A percentile compares a stretch with the other conserved stretches of the same genome.
Evolutionary conservation across 2,329 filamentous ascomycete species (phyloP).

Genomic region (Lecanicillium sp.): DNA sequence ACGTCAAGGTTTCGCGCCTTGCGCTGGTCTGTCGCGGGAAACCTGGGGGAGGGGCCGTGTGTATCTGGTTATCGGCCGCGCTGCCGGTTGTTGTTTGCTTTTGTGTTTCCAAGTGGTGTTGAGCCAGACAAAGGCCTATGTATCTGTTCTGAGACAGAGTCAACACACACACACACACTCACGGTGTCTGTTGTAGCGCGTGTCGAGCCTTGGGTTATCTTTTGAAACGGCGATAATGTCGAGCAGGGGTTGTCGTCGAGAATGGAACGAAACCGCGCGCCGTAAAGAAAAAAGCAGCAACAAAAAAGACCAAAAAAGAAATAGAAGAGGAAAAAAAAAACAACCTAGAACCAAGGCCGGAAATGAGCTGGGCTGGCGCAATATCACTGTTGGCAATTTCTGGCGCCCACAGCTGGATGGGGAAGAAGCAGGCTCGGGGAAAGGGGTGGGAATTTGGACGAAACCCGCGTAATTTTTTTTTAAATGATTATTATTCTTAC

Average conservation of each 20-base stretch:
- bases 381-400: conserved; percentile 3
- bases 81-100: background rate
- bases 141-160: background rate
- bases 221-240: too few species aligned
- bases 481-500: background rate
- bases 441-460: background rate
- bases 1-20: too few species aligned
- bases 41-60: too few species aligned
- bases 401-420: conserved; percentile 2
- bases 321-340: background rate
- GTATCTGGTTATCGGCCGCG: too few species aligned
- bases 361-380: conserved; percentile 5
- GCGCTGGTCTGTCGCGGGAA: too few species aligned
- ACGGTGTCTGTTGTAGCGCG: too few species aligned
- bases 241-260: too few species aligned
- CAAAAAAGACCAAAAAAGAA: background rate
- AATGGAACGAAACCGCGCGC: background rate
- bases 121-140: too few species aligned
- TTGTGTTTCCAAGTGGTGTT: too few species aligned
- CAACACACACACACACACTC: too few species aligned
- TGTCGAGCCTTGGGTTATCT: too few species aligned
- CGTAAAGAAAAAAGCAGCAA: background rate
- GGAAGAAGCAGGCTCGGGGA: conserved; percentile 6
- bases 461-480: background rate
- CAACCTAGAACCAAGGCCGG: background rate